phyloP scores from a whole-genome alignment of 371 early-diverging fungal genomes.

The Actinomortierella ambigua region DNA sequence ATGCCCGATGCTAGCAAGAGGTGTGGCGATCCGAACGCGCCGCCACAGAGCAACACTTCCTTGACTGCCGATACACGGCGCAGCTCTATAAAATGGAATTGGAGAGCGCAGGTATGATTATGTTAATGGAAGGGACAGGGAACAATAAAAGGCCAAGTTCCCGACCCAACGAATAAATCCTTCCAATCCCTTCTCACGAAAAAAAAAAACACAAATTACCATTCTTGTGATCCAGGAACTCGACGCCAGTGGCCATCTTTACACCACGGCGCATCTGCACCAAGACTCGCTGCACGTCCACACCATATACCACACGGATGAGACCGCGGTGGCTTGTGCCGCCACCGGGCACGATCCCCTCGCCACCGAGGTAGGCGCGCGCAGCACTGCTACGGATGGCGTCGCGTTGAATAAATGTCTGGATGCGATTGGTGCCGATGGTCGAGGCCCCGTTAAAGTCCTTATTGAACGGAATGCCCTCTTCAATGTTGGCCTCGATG shows the following conservation, averaged over 20 bases:
- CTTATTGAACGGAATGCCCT: constrained; percentile 35
- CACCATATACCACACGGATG: constrained; percentile 35
- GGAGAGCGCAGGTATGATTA: too few relatives aligned
- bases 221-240: constrained; percentile 34
- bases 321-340: constrained; percentile 11
- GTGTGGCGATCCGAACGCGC: constrained; percentile 39
- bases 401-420: constrained; percentile 37
- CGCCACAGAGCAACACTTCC: constrained; percentile 35
- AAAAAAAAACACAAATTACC: constrained; percentile 13
- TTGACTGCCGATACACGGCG: constrained; percentile 28
- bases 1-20: constrained; percentile 41
- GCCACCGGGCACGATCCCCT: constrained; percentile 11
- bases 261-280: constrained; percentile 21
- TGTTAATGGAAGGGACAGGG: background rate
- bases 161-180: too few relatives aligned
- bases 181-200: background rate
- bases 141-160: background rate
- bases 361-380: constrained; percentile 28
- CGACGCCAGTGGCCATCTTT: constrained; percentile 35
- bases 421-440: constrained; percentile 30
- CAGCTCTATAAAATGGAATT: too few relatives aligned
- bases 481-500: constrained; percentile 21
- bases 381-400: constrained; percentile 36
- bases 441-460: constrained; percentile 34
- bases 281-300: constrained; percentile 25